These are phyloP conservation scores for Tulasnella sp. DNA, from an alignment of 768 basidiomycete species.

Conservation along the genomic window DNA sequence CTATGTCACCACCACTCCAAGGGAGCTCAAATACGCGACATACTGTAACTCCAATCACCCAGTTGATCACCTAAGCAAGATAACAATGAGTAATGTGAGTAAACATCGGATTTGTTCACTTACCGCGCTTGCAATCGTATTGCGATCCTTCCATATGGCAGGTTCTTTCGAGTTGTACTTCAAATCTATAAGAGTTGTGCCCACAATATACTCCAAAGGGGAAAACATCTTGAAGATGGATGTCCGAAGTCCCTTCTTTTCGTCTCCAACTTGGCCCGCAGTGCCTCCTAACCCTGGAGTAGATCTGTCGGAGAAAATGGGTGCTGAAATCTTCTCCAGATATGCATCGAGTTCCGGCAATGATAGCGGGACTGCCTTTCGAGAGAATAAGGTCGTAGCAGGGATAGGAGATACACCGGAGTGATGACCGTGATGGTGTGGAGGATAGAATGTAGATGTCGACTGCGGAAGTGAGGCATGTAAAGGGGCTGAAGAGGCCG, in stretches of 20 bases:
- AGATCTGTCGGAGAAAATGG: slow-evolving; percentile 28
- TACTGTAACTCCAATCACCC: slow-evolving; percentile 46
- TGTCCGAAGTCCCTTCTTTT: background rate
- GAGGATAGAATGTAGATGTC: no score
- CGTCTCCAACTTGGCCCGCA: slow-evolving; percentile 18
- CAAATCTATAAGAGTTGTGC: slow-evolving; percentile 43
- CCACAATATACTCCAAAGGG: slow-evolving; percentile 45
- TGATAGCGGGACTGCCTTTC: slow-evolving; percentile 43
- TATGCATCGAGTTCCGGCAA: slow-evolving; percentile 50
- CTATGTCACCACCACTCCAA: background rate
- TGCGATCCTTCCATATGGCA: slow-evolving; percentile 45
- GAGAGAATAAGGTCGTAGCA: slow-evolving; percentile 30
- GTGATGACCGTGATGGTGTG: background rate
- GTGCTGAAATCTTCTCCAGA: slow-evolving; percentile 36
- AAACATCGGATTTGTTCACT: background rate
- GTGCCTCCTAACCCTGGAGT: slow-evolving; percentile 12
- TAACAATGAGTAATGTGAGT: background rate
- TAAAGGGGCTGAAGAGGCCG: no score
- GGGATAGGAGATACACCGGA: background rate
- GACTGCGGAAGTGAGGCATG: no score
- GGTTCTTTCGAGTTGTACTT: slow-evolving; percentile 39
- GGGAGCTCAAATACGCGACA: slow-evolving; percentile 17
- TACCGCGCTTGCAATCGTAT: slow-evolving; percentile 35
- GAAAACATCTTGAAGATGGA: slow-evolving; percentile 45
- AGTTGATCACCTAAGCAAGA: slow-evolving; percentile 26